Evolutionary conservation across 1,284 basidiomycete species (phyloP).

Genomic region (Leccinum pallidistipes): DNA sequence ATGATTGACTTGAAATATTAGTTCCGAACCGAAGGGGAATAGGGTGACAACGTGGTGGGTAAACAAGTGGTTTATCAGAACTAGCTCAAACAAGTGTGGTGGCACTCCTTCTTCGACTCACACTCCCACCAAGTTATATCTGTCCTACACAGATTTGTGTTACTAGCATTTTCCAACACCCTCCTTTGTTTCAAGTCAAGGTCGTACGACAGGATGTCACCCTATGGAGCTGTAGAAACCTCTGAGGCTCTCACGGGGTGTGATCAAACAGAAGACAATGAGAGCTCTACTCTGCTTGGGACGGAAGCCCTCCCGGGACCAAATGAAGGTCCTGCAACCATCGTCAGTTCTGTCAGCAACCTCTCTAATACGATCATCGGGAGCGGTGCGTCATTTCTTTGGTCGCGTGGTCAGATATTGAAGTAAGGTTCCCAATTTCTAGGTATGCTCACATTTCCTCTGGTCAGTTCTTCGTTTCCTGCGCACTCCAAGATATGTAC

Average conservation of each 20-base stretch:
- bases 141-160: background rate
- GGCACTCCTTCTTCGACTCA: background rate
- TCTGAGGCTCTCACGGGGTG: background rate
- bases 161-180: background rate
- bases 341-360: slow-evolving; percentile 72
- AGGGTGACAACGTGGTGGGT: background rate
- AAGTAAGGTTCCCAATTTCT: slow-evolving; percentile 6
- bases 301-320: slow-evolving; percentile 34
- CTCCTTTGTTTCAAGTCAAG: slow-evolving; percentile 21
- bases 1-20: background rate
- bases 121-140: background rate
- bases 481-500: background rate
- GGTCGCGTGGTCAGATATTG: slow-evolving; percentile 1
- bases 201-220: slow-evolving; percentile 59
- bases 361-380: slow-evolving; percentile 87
- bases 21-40: background rate
- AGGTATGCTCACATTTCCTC: slow-evolving; percentile 84
- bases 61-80: background rate
- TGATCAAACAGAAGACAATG: slow-evolving; percentile 40
- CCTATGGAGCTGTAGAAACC: slow-evolving; percentile 54
- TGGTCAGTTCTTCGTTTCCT: slow-evolving; percentile 46
- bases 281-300: slow-evolving; percentile 55
- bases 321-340: slow-evolving; percentile 64
- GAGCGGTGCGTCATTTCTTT: slow-evolving; percentile 58
- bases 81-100: background rate